Evolutionary conservation across 306 rosid genomes (phyloP).

Genomic region (Quercus glauca): DNA sequence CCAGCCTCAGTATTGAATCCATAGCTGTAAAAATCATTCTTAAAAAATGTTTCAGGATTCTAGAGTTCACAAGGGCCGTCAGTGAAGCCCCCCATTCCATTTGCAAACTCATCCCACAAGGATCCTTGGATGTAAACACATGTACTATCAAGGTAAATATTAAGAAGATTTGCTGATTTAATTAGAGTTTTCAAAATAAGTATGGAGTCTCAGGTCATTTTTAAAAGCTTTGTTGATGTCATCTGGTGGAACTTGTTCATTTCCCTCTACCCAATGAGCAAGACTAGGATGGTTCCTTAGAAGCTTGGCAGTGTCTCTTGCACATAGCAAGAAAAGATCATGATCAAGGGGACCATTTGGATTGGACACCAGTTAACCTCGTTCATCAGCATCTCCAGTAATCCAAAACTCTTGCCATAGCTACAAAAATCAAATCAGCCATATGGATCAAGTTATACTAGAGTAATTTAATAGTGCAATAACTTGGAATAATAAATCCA

Average conservation of each 20-base stretch:
- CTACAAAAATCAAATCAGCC: slow-evolving; percentile 40
- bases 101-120: slow-evolving; percentile 94
- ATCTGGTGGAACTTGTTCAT: slow-evolving; percentile 90
- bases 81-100: slow-evolving; percentile 76
- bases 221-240: slow-evolving; percentile 73
- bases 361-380: slow-evolving; percentile 76
- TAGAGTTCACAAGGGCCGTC: slow-evolving; percentile 96
- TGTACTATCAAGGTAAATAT: slow-evolving; percentile 59
- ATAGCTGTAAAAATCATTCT: slow-evolving; percentile 50
- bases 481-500: neutral
- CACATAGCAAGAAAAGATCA: slow-evolving; percentile 87
- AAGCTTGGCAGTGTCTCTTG: too few species aligned
- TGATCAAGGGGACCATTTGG: slow-evolving; percentile 91
- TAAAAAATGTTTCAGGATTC: slow-evolving; percentile 81
- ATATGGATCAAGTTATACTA: slow-evolving; percentile 20
- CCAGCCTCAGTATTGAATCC: slow-evolving; percentile 98
- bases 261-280: slow-evolving; percentile 98
- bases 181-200: slow-evolving; percentile 40
- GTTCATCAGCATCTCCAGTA: slow-evolving; percentile 95
- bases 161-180: slow-evolving; percentile 29
- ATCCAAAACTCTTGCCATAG: slow-evolving; percentile 99
- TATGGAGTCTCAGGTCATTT: slow-evolving; percentile 76
- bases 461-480: neutral
- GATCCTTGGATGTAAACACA: slow-evolving; percentile 81
- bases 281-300: slow-evolving; percentile 93